Percentiles rank a stretch among this genome's conserved stretches.
phyloP scores from a whole-genome alignment of 2,329 filamentous ascomycete genomes.

The Cyphellophora europaea region DNA sequence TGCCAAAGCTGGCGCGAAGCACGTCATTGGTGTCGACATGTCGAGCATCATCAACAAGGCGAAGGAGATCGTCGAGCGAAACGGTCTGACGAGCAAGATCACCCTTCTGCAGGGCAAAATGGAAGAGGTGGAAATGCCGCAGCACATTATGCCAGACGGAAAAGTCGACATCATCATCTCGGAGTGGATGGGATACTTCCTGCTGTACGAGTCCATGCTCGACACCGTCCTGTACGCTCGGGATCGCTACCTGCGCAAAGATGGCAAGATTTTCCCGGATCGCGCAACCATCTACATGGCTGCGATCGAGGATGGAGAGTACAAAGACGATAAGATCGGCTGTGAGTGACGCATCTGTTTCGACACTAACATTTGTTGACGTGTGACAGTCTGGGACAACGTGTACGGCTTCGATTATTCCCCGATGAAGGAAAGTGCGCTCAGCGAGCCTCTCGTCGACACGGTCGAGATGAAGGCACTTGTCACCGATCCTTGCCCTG shows the following conservation, averaged over 20 bases:
- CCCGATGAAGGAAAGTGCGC: constrained; percentile 83
- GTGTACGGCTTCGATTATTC: constrained; percentile 97
- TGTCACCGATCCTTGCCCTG: constrained; percentile 77
- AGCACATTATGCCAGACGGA: constrained; percentile 40
- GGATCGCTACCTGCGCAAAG: constrained; percentile 78
- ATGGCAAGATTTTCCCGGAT: constrained; percentile 94
- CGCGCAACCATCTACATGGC: constrained; percentile 97
- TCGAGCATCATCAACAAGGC: constrained; percentile 99
- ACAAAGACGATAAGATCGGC: constrained; percentile 99
- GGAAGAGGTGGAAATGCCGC: constrained; percentile 93
- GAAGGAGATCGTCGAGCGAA: constrained; percentile 82
- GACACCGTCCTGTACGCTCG: constrained; percentile 96
- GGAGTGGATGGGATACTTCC: constrained; percentile 99
- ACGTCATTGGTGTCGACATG: constrained; percentile 99
- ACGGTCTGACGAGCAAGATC: constrained; percentile 92
- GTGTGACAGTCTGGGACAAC: constrained; percentile 98
- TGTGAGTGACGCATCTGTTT: constrained; percentile 52
- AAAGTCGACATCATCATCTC: constrained; percentile 99
- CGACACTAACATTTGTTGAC: too few relatives aligned
- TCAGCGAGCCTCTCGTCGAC: constrained; percentile 93
- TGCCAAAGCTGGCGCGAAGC: constrained; percentile 89
- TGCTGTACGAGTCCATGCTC: constrained; percentile 97
- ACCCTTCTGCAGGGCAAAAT: constrained; percentile 98
- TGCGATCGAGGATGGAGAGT: constrained; percentile 96
- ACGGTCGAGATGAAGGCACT: constrained; percentile 96